A percentile compares a stretch with the other conserved stretches of the same genome.
Conservation (phyloP, 768 basidiomycete genomes). For the Leucocoprinus birnbaumii region DNA sequence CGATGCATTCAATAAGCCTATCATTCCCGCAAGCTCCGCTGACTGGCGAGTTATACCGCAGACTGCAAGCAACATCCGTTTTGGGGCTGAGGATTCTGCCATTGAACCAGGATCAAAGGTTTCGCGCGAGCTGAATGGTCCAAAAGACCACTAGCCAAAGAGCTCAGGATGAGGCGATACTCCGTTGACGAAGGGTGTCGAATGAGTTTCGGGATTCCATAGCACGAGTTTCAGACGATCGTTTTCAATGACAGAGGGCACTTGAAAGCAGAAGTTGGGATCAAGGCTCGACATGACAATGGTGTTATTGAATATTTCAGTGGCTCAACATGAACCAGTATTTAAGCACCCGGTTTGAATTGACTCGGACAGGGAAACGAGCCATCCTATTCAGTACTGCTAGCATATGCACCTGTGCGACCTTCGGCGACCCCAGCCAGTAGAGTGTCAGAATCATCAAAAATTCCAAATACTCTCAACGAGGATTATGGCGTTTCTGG, state of each 20-base stretch:
- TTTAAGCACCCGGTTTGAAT: too few relatives aligned
- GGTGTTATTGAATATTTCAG: too few relatives aligned
- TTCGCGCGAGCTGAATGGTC: slow-evolving; percentile 40
- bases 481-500: too few relatives aligned
- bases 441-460: too few relatives aligned
- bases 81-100: slow-evolving; percentile 30
- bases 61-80: slow-evolving; percentile 40
- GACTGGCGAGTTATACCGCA: slow-evolving; percentile 42
- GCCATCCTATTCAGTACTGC: too few relatives aligned
- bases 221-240: slow-evolving; percentile 45
- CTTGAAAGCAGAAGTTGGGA: slow-evolving; percentile 48
- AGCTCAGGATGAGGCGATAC: slow-evolving; percentile 41
- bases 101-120: slow-evolving; percentile 33
- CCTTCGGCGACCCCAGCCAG: too few relatives aligned
- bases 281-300: slow-evolving; percentile 20
- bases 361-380: too few relatives aligned
- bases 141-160: slow-evolving; percentile 47
- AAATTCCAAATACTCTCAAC: too few relatives aligned
- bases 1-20: slow-evolving; percentile 47
- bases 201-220: slow-evolving; percentile 30
- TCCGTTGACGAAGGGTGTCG: slow-evolving; percentile 37
- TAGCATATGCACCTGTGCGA: too few relatives aligned
- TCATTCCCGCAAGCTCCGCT: slow-evolving; percentile 45
- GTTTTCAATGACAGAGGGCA: slow-evolving; percentile 40
- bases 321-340: too few relatives aligned